Evolutionary conservation across 257 asterid genomes (phyloP).

Genomic region (Penstemon barbatus): DNA sequence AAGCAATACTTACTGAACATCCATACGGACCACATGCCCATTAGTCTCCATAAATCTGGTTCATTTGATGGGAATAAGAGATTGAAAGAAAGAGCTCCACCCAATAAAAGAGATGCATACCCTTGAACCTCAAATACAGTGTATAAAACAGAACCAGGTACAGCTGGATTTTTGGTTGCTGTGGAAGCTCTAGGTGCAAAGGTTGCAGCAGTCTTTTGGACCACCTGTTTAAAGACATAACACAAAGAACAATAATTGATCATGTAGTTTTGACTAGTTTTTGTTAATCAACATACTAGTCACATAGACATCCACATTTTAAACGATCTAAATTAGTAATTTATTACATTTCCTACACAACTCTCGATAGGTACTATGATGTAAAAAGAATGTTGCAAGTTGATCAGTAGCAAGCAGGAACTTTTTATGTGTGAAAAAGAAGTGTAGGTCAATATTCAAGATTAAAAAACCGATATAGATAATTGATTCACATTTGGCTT

Average conservation of each 20-base stretch:
- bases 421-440: no score
- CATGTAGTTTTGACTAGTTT: background rate
- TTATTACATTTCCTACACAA: background rate
- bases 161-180: constrained; percentile 82
- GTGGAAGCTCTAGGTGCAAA: constrained; percentile 98
- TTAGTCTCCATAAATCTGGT: constrained; percentile 92
- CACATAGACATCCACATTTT: no score
- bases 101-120: constrained; percentile 68
- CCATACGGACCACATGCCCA: constrained; percentile 99
- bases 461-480: no score
- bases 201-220: constrained; percentile 94
- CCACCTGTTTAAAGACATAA: constrained; percentile 54
- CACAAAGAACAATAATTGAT: background rate
- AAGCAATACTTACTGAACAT: constrained; percentile 82
- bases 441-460: no score
- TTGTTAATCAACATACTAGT: no score
- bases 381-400: background rate
- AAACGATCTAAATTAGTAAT: background rate
- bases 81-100: constrained; percentile 91
- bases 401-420: no score
- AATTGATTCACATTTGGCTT: no score
- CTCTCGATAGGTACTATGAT: background rate
- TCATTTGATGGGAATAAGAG: constrained; percentile 85
- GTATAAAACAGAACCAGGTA: constrained; percentile 71
- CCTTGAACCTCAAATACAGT: constrained; percentile 89